Evolutionary conservation across 2,329 filamentous ascomycete genomes (phyloP).

Genomic region (Ophiostoma himal-ulmi): DNA sequence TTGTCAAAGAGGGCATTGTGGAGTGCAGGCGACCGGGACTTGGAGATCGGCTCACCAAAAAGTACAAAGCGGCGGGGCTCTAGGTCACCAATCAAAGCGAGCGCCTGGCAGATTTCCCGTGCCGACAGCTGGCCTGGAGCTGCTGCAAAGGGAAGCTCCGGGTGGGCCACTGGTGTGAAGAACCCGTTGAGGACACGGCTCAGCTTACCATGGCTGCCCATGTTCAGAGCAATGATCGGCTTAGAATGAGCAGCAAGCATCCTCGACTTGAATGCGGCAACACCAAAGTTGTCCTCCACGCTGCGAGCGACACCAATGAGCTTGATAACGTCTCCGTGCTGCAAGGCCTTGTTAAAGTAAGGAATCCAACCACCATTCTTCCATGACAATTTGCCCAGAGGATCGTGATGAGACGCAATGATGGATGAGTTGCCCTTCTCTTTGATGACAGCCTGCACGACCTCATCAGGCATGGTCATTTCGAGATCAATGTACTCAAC

Average conservation of each 20-base stretch:
- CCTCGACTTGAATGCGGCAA: constrained; percentile 73
- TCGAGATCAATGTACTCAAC: constrained; percentile 93
- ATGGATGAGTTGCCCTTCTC: constrained; percentile 68
- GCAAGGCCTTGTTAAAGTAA: constrained; percentile 82
- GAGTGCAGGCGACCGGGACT: constrained; percentile 78
- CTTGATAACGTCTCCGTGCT: constrained; percentile 91
- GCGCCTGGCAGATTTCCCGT: constrained; percentile 72
- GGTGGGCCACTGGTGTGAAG: constrained; percentile 91
- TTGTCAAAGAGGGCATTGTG: constrained; percentile 79
- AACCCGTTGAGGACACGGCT: constrained; percentile 87
- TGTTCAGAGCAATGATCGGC: constrained; percentile 93
- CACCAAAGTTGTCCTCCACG: constrained; percentile 79
- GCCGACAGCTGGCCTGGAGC: constrained; percentile 91
- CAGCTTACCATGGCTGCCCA: constrained; percentile 81
- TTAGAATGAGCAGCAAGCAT: constrained; percentile 66
- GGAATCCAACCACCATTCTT: constrained; percentile 86
- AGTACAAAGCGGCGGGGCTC: constrained; percentile 72
- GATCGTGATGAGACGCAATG: constrained; percentile 94
- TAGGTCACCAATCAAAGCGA: constrained; percentile 74
- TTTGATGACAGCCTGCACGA: constrained; percentile 63
- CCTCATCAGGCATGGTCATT: constrained; percentile 72
- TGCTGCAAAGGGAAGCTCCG: constrained; percentile 81
- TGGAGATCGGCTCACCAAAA: constrained; percentile 77
- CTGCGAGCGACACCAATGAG: constrained; percentile 73
- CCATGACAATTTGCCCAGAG: constrained; percentile 73